Conservation (phyloP, 345 rosid species). For the Xanthoceras sorbifolium region DNA sequence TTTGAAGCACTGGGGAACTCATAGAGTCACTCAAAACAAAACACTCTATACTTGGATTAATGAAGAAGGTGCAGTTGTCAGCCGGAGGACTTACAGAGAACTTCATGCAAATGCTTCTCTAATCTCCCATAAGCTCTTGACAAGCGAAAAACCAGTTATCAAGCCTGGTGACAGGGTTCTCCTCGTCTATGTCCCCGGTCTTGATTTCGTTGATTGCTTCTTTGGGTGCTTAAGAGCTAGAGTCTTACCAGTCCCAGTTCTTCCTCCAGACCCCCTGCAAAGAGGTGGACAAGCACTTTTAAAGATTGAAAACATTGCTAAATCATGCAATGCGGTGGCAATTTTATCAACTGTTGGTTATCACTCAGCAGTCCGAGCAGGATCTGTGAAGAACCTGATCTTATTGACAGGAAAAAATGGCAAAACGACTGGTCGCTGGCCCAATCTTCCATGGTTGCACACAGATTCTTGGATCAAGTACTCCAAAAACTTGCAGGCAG, state of each 20-base stretch:
- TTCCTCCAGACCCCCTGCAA: constrained; percentile 70
- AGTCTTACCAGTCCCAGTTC: constrained; percentile 68
- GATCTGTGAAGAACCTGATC: constrained; percentile 52
- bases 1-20: constrained; percentile 62
- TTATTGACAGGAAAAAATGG: constrained; percentile 40
- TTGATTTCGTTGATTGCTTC: constrained; percentile 67
- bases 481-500: constrained; percentile 27
- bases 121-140: constrained; percentile 53
- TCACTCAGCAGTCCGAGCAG: constrained; percentile 63
- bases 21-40: constrained; percentile 33
- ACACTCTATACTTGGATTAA: constrained; percentile 61
- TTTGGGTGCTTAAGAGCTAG: constrained; percentile 69
- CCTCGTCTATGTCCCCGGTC: constrained; percentile 60
- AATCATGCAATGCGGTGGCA: constrained; percentile 54
- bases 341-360: constrained; percentile 58
- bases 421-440: constrained; percentile 49
- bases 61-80: constrained; percentile 44
- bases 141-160: constrained; percentile 48
- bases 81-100: constrained; percentile 50
- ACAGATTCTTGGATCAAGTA: constrained; percentile 66
- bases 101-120: constrained; percentile 52
- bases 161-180: constrained; percentile 64
- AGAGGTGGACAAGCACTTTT: constrained; percentile 74
- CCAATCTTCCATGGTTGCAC: constrained; percentile 65
- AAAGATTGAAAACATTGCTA: constrained; percentile 65